These are phyloP conservation scores for Fusarium burgessii DNA, from an alignment of 2,329 filamentous ascomycete species.

Conservation along the genomic window DNA sequence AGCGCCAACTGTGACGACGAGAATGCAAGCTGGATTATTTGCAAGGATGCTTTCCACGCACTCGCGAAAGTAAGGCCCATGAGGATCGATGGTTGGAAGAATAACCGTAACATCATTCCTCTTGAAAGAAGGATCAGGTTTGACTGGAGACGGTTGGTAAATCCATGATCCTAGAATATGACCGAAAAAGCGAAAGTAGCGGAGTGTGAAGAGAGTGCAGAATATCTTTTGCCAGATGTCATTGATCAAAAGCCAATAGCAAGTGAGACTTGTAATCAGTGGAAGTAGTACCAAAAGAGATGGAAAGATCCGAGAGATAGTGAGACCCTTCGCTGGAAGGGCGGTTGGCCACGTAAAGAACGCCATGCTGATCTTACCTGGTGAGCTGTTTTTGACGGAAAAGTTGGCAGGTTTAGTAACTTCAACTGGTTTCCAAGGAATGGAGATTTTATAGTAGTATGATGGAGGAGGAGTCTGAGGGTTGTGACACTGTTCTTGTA, in stretches of 20 bases:
- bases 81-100: constrained; percentile 63
- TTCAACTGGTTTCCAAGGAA: neutral
- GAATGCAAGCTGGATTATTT: constrained; percentile 54
- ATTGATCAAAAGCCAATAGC: constrained; percentile 25
- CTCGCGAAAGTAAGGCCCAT: constrained; percentile 54
- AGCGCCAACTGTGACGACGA: constrained; percentile 60
- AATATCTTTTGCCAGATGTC: constrained; percentile 37
- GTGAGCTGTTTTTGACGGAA: neutral
- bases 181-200: constrained; percentile 61
- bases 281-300: constrained; percentile 2
- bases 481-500: neutral
- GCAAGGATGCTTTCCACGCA: constrained; percentile 56
- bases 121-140: constrained; percentile 47
- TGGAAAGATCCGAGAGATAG: constrained; percentile 4
- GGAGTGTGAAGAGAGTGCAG: constrained; percentile 49
- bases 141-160: constrained; percentile 53
- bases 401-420: neutral
- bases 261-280: neutral
- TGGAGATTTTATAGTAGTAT: neutral
- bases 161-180: constrained; percentile 56
- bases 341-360: neutral
- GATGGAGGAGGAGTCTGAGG: neutral
- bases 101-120: constrained; percentile 62
- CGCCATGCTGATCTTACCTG: constrained; percentile 5
- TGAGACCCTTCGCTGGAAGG: neutral